phyloP scores from a whole-genome alignment of 768 basidiomycete species.

The Phaffia tasmanica region DNA sequence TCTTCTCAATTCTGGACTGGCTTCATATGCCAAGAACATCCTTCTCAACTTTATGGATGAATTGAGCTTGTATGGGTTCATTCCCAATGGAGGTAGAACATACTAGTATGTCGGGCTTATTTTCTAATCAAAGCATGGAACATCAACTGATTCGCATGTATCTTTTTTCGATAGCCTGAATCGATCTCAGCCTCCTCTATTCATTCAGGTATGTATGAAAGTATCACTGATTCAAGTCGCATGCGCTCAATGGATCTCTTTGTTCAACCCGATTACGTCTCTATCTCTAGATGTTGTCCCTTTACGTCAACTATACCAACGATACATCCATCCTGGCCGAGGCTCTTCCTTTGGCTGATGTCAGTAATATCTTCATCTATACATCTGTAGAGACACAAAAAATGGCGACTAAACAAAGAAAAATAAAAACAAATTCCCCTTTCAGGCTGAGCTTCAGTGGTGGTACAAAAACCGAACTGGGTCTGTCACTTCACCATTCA shows the following conservation, averaged over 20 bases:
- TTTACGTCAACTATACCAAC: conserved; percentile 61
- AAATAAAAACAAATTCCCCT: not conserved
- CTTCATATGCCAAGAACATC: conserved; percentile 59
- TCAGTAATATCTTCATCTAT: conserved; percentile 31
- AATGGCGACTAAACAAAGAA: not conserved
- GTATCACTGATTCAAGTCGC: conserved; percentile 28
- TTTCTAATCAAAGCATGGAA: not conserved
- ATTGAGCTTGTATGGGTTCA: conserved; percentile 69
- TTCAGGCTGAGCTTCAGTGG: conserved; percentile 67
- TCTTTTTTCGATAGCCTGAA: conserved; percentile 46
- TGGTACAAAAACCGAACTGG: conserved; percentile 66
- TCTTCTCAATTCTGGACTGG: conserved; percentile 67
- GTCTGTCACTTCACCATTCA: conserved; percentile 58
- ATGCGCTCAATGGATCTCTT: not conserved
- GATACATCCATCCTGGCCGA: conserved; percentile 65
- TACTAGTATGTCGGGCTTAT: conserved; percentile 16
- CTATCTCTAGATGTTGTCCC: conserved; percentile 60
- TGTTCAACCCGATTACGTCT: conserved; percentile 6
- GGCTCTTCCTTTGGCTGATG: conserved; percentile 76
- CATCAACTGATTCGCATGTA: not conserved
- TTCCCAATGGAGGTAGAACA: conserved; percentile 77
- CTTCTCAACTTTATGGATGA: conserved; percentile 95
- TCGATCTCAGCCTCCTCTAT: conserved; percentile 85
- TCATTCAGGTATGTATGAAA: conserved; percentile 46
- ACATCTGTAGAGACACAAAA: not conserved